Evolutionary conservation across 1,284 basidiomycete genomes (phyloP).

Genomic region (Tylopilus sp.): DNA sequence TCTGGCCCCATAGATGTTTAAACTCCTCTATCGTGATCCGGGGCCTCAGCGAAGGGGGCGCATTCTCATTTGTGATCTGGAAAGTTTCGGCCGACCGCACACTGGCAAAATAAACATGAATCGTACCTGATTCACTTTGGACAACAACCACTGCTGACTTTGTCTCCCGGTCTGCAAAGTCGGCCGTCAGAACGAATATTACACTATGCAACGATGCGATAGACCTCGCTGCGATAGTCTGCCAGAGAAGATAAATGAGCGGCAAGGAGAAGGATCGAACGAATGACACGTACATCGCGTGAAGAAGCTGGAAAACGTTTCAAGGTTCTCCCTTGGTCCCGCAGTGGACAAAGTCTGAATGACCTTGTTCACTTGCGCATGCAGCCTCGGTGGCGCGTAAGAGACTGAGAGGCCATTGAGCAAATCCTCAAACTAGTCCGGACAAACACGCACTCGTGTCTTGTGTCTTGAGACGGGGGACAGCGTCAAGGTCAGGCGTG

Average conservation of each 20-base stretch:
- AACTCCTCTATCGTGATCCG: slow-evolving; percentile 77
- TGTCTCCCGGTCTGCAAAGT: slow-evolving; percentile 63
- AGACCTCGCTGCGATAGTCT: slow-evolving; percentile 80
- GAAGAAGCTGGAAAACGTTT: slow-evolving; percentile 71
- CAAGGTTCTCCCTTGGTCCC: slow-evolving; percentile 64
- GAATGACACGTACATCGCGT: slow-evolving; percentile 55
- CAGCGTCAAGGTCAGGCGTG: slow-evolving; percentile 56
- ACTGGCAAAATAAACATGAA: background rate
- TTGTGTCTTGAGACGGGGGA: slow-evolving; percentile 37
- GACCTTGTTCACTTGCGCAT: slow-evolving; percentile 55
- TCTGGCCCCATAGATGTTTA: slow-evolving; percentile 88
- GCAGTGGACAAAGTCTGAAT: slow-evolving; percentile 64
- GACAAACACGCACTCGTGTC: slow-evolving; percentile 37
- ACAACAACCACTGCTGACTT: slow-evolving; percentile 83
- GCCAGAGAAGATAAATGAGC: slow-evolving; percentile 22
- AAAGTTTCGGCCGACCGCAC: slow-evolving; percentile 4
- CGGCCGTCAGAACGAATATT: slow-evolving; percentile 11
- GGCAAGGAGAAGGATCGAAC: slow-evolving; percentile 23
- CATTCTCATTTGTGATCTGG: slow-evolving; percentile 65
- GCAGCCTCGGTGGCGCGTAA: slow-evolving; percentile 58
- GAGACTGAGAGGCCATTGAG: slow-evolving; percentile 36
- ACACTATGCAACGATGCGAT: slow-evolving; percentile 18
- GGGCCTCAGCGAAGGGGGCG: slow-evolving; percentile 51
- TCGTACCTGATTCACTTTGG: slow-evolving; percentile 64
- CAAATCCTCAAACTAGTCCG: background rate